Evolutionary conservation across 2,329 filamentous ascomycete species (phyloP).

Genomic region (Pleoardoris graminearum): DNA sequence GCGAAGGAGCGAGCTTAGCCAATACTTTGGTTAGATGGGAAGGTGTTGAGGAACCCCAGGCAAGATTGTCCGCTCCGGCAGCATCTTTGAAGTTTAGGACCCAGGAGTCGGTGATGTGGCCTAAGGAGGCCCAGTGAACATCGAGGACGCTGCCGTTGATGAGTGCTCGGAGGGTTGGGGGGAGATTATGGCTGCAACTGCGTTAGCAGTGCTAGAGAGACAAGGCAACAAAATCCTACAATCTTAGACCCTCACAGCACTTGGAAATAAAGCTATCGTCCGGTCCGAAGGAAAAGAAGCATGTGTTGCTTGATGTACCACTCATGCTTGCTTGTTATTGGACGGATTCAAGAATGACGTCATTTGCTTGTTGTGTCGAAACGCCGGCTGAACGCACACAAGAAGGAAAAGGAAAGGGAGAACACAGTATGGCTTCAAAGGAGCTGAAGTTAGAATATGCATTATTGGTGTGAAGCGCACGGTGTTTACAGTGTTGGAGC

Average conservation of each 20-base stretch:
- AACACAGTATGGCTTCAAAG: neutral
- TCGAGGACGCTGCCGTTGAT: slow-evolving; percentile 31
- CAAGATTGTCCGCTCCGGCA: slow-evolving; percentile 29
- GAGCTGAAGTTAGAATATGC: neutral
- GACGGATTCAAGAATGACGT: slow-evolving; percentile 31
- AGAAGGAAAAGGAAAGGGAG: neutral
- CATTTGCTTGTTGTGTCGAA: slow-evolving; percentile 11
- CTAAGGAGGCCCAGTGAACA: slow-evolving; percentile 39
- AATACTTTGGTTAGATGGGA: slow-evolving; percentile 26
- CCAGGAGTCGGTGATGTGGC: slow-evolving; percentile 38
- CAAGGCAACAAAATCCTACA: slow-evolving; percentile 24
- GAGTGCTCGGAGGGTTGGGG: slow-evolving; percentile 31
- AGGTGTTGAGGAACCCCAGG: slow-evolving; percentile 32
- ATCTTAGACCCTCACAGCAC: slow-evolving; percentile 34
- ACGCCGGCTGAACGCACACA: neutral
- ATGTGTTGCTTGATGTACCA: slow-evolving; percentile 22
- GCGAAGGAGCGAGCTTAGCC: slow-evolving; percentile 31
- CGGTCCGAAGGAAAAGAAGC: slow-evolving; percentile 42
- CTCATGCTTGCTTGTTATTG: slow-evolving; percentile 38
- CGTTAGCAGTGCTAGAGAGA: slow-evolving; percentile 11
- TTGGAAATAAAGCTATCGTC: slow-evolving; percentile 40
- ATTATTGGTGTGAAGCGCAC: neutral
- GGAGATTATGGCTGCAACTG: slow-evolving; percentile 31
- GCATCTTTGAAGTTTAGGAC: slow-evolving; percentile 37
- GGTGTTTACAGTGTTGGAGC: slow-evolving; percentile 7